Percentiles rank a stretch among this genome's conserved stretches.
Conservation (phyloP, 306 rosid species). For the Trifolium pratense region DNA sequence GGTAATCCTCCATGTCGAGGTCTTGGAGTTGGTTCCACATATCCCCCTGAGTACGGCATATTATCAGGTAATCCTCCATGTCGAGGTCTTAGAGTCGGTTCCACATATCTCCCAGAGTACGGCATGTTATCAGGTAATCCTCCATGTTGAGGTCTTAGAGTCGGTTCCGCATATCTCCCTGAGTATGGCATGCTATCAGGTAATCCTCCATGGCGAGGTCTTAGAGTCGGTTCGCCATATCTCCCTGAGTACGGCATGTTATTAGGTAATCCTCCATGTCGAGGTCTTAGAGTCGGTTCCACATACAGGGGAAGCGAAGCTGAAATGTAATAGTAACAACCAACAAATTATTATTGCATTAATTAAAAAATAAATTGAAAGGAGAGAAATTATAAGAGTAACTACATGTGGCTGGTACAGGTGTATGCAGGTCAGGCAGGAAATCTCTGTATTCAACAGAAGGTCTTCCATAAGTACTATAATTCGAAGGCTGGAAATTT, state of each 20-base stretch:
- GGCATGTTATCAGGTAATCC: too few relatives aligned
- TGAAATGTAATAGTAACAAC: slow-evolving; percentile 45
- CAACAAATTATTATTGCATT: slow-evolving; percentile 26
- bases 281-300: slow-evolving; percentile 43
- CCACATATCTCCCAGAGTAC: too few relatives aligned
- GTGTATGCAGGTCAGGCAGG: slow-evolving; percentile 1
- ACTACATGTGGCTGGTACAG: slow-evolving; percentile 36
- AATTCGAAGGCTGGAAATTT: slow-evolving; percentile 12
- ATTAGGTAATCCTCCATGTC: slow-evolving; percentile 36
- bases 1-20: too few relatives aligned
- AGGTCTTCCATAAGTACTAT: slow-evolving; percentile 20
- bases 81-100: too few relatives aligned
- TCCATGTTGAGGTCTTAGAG: too few relatives aligned
- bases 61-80: too few relatives aligned
- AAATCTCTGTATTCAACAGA: slow-evolving; percentile 32
- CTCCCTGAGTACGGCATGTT: slow-evolving; percentile 38
- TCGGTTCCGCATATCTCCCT: too few relatives aligned
- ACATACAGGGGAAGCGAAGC: slow-evolving; percentile 52
- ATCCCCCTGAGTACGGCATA: too few relatives aligned
- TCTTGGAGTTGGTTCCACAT: too few relatives aligned
- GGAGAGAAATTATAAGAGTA: not conserved
- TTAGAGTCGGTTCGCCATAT: slow-evolving; percentile 31
- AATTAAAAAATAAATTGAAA: not conserved
- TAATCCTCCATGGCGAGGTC: slow-evolving; percentile 11
- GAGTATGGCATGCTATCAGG: too few relatives aligned